Conservation (phyloP, 2,329 filamentous ascomycete species). For the Hymenoscyphus infarciens region DNA sequence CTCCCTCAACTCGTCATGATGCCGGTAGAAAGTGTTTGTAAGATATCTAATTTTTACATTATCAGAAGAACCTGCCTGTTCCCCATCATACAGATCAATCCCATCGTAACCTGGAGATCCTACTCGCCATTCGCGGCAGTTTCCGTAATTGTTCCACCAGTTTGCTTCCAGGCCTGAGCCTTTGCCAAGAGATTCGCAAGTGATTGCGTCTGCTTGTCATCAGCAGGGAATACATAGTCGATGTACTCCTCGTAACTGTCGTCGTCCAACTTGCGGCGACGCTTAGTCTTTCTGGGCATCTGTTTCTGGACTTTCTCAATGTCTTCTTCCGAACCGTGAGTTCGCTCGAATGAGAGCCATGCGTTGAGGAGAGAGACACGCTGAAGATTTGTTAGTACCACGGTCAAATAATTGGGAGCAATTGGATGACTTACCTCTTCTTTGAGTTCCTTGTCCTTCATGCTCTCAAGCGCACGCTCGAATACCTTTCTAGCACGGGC, state of each 20-base stretch:
- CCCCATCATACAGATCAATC: background rate
- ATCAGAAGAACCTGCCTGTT: background rate
- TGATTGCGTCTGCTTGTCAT: constrained; percentile 82
- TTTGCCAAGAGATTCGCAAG: constrained; percentile 79
- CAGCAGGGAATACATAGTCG: constrained; percentile 95
- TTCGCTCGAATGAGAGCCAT: constrained; percentile 88
- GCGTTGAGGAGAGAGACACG: constrained; percentile 87
- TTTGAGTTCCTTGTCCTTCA: constrained; percentile 88
- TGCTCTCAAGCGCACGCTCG: constrained; percentile 75
- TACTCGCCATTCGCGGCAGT: constrained; percentile 19
- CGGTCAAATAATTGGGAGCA: background rate
- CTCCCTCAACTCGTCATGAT: no score
- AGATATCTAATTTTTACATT: background rate
- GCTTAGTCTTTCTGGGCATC: constrained; percentile 92
- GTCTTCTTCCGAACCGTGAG: constrained; percentile 72
- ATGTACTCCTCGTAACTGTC: constrained; percentile 94
- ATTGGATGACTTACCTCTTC: constrained; percentile 57
- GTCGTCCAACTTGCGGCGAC: constrained; percentile 85
- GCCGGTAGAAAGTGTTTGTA: background rate
- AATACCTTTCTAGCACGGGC: constrained; percentile 78
- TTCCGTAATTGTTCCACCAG: constrained; percentile 32
- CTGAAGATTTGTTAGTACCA: constrained; percentile 40
- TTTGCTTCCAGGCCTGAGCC: constrained; percentile 67
- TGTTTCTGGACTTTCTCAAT: constrained; percentile 81
- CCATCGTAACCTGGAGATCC: background rate